Conservation (phyloP, 2,329 filamentous ascomycete species). For the Aspergillus costaricaensis region DNA sequence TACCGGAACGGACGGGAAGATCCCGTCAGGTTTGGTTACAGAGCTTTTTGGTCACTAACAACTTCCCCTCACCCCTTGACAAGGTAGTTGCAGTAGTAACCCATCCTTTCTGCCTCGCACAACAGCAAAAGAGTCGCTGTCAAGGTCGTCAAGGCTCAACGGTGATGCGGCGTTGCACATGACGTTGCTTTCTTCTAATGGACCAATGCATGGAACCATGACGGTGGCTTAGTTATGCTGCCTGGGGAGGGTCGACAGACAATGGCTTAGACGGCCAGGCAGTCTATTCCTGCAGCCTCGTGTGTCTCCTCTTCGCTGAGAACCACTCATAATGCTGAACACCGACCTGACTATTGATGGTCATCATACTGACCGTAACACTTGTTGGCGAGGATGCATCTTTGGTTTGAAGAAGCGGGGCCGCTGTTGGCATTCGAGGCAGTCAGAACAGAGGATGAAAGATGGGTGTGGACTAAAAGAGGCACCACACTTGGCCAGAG, state of each 20-base stretch:
- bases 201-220: background rate
- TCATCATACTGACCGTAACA: too few relatives aligned
- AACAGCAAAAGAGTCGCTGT: background rate
- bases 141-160: background rate
- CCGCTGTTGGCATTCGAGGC: background rate
- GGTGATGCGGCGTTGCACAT: too few relatives aligned
- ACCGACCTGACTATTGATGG: too few relatives aligned
- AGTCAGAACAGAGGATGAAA: background rate
- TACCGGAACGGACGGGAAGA: slow-evolving; percentile 14
- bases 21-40: slow-evolving; percentile 9
- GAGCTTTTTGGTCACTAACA: background rate
- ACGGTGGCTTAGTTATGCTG: too few relatives aligned
- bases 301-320: background rate
- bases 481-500: slow-evolving; percentile 1
- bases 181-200: background rate
- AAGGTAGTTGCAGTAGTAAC: too few relatives aligned
- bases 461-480: too few relatives aligned
- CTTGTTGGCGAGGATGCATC: background rate
- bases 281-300: background rate
- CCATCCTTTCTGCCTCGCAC: background rate
- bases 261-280: background rate
- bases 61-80: background rate
- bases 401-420: background rate
- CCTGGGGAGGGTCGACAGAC: background rate
- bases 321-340: background rate